A percentile compares a stretch with the other conserved stretches of the same genome.
These are phyloP conservation scores for Stagonosporopsis rhizophila DNA, from an alignment of 2,329 filamentous ascomycete genomes.

Conservation along the genomic window DNA sequence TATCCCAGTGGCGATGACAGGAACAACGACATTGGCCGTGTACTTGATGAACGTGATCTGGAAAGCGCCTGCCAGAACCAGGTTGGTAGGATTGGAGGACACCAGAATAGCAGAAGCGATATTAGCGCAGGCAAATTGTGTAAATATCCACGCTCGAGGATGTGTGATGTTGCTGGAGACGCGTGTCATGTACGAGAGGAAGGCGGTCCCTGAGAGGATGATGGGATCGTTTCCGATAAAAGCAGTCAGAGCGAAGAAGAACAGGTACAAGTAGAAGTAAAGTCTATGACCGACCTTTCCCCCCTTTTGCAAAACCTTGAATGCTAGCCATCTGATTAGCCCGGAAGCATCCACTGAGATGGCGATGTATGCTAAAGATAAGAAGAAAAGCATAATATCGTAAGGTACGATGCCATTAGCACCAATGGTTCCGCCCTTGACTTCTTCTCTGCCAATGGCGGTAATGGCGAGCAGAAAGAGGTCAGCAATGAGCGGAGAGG, in stretches of 20 bases:
- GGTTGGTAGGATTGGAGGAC: slow-evolving; percentile 79
- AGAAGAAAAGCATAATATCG: slow-evolving; percentile 78
- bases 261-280: slow-evolving; percentile 75
- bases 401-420: slow-evolving; percentile 71
- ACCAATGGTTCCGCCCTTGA: slow-evolving; percentile 72
- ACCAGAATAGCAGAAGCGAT: slow-evolving; percentile 78
- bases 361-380: slow-evolving; percentile 76
- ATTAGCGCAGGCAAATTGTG: slow-evolving; percentile 75
- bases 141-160: slow-evolving; percentile 75
- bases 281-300: slow-evolving; percentile 71
- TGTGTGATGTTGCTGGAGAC: slow-evolving; percentile 76
- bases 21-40: slow-evolving; percentile 79
- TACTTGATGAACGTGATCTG: slow-evolving; percentile 75
- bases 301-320: slow-evolving; percentile 72
- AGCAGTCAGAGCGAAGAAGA: slow-evolving; percentile 72
- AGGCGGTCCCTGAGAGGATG: slow-evolving; percentile 75
- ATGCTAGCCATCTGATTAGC: slow-evolving; percentile 72
- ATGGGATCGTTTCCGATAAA: slow-evolving; percentile 80
- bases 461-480: slow-evolving; percentile 73
- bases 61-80: slow-evolving; percentile 76
- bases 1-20: slow-evolving; percentile 71
- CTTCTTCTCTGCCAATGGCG: slow-evolving; percentile 71
- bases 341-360: slow-evolving; percentile 80
- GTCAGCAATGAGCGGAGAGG: slow-evolving; percentile 73
- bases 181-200: slow-evolving; percentile 78